Evolutionary conservation across 23 red algal genomes (phyloP), one percentile per base, ranked within the genome.

Genomic region (Chondrus crispus): DNA sequence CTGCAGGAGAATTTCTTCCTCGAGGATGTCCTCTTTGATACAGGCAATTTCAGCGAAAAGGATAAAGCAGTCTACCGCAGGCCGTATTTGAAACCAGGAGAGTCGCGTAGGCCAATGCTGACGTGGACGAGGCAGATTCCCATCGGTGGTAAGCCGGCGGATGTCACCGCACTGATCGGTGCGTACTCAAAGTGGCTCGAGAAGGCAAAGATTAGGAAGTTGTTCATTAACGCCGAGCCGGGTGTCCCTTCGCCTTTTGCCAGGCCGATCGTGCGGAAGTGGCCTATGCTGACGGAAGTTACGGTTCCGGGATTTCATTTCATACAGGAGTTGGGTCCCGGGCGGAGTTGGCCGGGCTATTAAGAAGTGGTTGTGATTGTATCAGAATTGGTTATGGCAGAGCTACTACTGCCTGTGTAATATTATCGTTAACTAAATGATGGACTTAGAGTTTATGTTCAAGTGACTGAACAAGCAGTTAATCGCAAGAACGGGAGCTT

Each of bases 71-170:
- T 39, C n/a, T 77, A 77, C 44, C 37, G 71, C 37, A 26, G 71
- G 29, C 71, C 71, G 44, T 77, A 46, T 37, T 24, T 46, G 1
- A 77, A 77, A 26, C 1, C 71, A n/a, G 71, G 71, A 39, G 71
- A 77, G 44, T 26, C 32, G n/a, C 37, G 71, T 7, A 42, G 71
- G 28, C 71, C 71, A 24, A 77, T 38, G 26, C 71, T 77, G 10
- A 77, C 71, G 43, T 77, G 37, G 37, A 20, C 44, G 9, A 42
- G 71, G 38, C 71, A 77, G 71, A 24, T 77, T 38, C 71, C 71
- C 37, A 77, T 77, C 26, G 71, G n/a, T 20, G 44, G 44, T 38
- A 38, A 77, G 71, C 71, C 71, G 71, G 71, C 71, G 26, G 71
- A 77, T 38, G 71, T 77, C 38, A 20, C 22, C 9, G 38, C 37